These are phyloP conservation scores for Hypoxylon lienhwacheense DNA, from an alignment of 495 filamentous ascomycete genomes.

Conservation along the genomic window DNA sequence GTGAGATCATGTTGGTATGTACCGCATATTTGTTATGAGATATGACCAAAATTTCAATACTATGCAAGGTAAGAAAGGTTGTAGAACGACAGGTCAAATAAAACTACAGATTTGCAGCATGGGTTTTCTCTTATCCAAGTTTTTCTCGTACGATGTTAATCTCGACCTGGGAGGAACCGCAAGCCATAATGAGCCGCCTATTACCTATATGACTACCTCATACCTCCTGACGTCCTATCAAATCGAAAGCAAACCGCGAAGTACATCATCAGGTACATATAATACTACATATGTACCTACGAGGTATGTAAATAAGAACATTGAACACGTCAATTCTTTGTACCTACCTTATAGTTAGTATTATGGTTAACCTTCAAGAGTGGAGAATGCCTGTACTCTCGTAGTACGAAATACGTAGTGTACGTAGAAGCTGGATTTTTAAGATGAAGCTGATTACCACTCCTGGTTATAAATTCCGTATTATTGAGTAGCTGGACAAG, in stretches of 20 bases:
- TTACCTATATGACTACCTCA: no score
- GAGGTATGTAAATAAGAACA: no score
- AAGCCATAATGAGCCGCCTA: conserved; percentile 23
- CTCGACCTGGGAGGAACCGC: conserved; percentile 10
- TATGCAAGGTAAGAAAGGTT: conserved; percentile 4
- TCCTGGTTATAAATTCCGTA: conserved; percentile 20
- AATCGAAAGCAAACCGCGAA: neutral
- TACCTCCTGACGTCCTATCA: no score
- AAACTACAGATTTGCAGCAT: conserved; percentile 19
- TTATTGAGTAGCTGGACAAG: conserved; percentile 13
- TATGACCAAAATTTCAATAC: conserved; percentile 17
- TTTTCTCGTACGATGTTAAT: conserved; percentile 19
- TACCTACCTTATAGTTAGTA: no score
- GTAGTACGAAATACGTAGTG: neutral
- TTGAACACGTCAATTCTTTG: no score
- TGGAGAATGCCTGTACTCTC: conserved; percentile 26
- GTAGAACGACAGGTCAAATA: conserved; percentile 12
- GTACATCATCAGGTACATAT: no score
- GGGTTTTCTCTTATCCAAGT: conserved; percentile 18
- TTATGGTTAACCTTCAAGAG: conserved; percentile 2
- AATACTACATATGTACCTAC: no score
- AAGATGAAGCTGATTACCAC: conserved; percentile 33
- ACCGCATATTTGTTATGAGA: conserved; percentile 5
- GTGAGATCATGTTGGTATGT: neutral
- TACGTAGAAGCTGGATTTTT: conserved; percentile 8